A percentile compares a stretch with the other conserved stretches of the same genome.
phyloP scores from a whole-genome alignment of 2,329 filamentous ascomycete species.

The Arthrinium phaeospermum region DNA sequence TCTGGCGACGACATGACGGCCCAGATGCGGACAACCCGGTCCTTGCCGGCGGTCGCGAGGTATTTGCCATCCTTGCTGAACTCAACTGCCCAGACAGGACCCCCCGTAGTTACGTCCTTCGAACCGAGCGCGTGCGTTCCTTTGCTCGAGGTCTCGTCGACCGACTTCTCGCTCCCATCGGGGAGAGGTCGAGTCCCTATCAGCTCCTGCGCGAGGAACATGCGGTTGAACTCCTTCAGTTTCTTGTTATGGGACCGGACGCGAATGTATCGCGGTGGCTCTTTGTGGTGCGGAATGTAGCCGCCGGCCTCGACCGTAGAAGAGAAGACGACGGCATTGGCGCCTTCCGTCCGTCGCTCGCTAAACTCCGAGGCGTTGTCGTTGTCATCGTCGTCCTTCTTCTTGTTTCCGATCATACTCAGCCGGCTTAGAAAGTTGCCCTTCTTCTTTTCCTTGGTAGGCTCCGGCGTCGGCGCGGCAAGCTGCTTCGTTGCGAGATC shows the following conservation, averaged over 20 bases:
- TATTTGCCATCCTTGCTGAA: conserved; percentile 93
- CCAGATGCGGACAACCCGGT: conserved; percentile 86
- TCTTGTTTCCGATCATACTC: conserved; percentile 80
- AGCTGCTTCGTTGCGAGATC: conserved; percentile 43
- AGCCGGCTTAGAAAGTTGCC: conserved; percentile 88
- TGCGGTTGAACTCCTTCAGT: conserved; percentile 77
- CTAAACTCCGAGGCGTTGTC: conserved; percentile 74
- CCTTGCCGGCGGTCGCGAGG: conserved; percentile 89
- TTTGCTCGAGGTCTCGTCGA: conserved; percentile 21
- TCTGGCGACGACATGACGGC: conserved; percentile 83
- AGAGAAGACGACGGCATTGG: conserved; percentile 82
- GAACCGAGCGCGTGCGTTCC: conserved; percentile 31
- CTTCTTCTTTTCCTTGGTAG: conserved; percentile 74
- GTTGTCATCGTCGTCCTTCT: conserved; percentile 59
- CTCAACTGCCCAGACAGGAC: conserved; percentile 89
- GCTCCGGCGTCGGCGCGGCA: conserved; percentile 42
- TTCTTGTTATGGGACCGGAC: conserved; percentile 83
- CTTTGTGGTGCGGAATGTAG: conserved; percentile 85
- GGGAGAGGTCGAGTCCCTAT: conserved; percentile 50
- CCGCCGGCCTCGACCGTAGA: conserved; percentile 73
- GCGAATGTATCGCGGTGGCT: conserved; percentile 89
- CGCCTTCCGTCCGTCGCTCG: conserved; percentile 74
- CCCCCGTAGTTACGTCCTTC: conserved; percentile 51
- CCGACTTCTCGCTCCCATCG: conserved; percentile 27
- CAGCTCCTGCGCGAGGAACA: conserved; percentile 94